Evolutionary conservation across 139 green algal genomes (phyloP), one percentile per base, ranked within the genome.

Genomic region (Chlamydomonas sp.): DNA sequence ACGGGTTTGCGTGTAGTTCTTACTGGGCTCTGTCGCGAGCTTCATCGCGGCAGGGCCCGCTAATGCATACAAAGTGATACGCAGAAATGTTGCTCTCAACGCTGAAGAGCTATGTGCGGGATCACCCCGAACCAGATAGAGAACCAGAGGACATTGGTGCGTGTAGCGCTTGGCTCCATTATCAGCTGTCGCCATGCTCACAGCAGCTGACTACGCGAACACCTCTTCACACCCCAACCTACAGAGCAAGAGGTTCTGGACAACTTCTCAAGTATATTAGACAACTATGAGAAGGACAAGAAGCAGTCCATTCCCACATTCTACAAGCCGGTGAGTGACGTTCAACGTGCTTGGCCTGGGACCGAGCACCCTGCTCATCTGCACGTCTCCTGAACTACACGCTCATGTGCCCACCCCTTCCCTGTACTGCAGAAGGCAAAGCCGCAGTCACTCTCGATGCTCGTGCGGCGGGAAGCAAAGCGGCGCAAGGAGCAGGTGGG

Each of bases 401-500:
- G 10, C 14, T n/a, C 17, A 17, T 20, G 57, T 1, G 68, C 72
- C 17, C 62, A 78, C 64, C 8, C 57, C 66, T 9, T 20, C 7
- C 60, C 64, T 85, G 14, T 49, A 60, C 63, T 75, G 83, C 75
- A 94, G 91, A 91, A 87, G 68, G 87, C 91, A 1, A 67, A 86
- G 62, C 73, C 82, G 0, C 58, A 87, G 74, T 89, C 84, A 62
- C n/a, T 92, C 0, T 76, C 20, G 2, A 79, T 18, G 0, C 62
- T 88, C 2, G 62, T 93, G 14, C 76, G 89, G 80, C 62, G 85
- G 49, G 84, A 91, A 66, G 91, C 91, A 60, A 76, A 83, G 7
- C 60, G 20, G 12, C 85, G 90, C 3, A 89, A 90, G 72, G 78
- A 90, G 72, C 88, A 93, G 90, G 90, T 93, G 17, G 12, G 79